Percentiles rank a stretch among this genome's conserved stretches.
Conservation (phyloP, 768 basidiomycete genomes). For the Pleurotus giganteus region DNA sequence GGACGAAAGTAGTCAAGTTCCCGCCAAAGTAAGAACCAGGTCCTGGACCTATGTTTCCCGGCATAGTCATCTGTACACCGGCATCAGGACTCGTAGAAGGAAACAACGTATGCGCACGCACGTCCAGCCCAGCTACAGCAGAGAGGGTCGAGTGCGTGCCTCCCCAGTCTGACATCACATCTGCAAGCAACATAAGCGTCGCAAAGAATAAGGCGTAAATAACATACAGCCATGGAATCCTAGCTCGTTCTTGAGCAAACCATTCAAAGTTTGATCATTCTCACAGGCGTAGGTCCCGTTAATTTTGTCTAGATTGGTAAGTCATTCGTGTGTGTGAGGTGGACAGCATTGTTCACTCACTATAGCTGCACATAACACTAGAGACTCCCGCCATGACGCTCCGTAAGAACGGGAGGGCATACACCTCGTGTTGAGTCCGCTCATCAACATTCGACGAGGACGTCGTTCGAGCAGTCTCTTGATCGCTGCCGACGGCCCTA, state of each 20-base stretch:
- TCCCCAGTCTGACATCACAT: slow-evolving; percentile 74
- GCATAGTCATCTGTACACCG: slow-evolving; percentile 63
- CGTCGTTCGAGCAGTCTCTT: slow-evolving; percentile 57
- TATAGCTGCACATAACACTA: slow-evolving; percentile 77
- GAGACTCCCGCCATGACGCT: slow-evolving; percentile 74
- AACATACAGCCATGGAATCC: slow-evolving; percentile 69
- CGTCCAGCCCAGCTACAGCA: slow-evolving; percentile 62
- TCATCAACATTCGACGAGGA: slow-evolving; percentile 74
- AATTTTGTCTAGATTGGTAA: slow-evolving; percentile 45
- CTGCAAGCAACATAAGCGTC: slow-evolving; percentile 21
- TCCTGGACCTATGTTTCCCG: slow-evolving; percentile 47
- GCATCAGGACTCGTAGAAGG: not conserved
- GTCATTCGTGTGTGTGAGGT: not conserved
- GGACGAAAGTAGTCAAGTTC: slow-evolving; percentile 65
- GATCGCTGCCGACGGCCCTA: slow-evolving; percentile 44
- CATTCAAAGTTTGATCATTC: slow-evolving; percentile 67
- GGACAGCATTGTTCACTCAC: slow-evolving; percentile 31
- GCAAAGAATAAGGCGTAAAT: not conserved
- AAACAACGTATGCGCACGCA: slow-evolving; percentile 26
- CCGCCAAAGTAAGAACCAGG: slow-evolving; percentile 61
- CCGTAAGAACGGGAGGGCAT: slow-evolving; percentile 65
- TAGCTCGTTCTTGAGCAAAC: slow-evolving; percentile 68
- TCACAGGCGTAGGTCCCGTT: slow-evolving; percentile 77
- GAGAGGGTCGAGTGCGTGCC: slow-evolving; percentile 63
- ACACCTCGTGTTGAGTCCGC: slow-evolving; percentile 74